These are phyloP conservation scores for Aspergillus versicolor DNA, from an alignment of 2,329 filamentous ascomycete species.

Conservation along the genomic window DNA sequence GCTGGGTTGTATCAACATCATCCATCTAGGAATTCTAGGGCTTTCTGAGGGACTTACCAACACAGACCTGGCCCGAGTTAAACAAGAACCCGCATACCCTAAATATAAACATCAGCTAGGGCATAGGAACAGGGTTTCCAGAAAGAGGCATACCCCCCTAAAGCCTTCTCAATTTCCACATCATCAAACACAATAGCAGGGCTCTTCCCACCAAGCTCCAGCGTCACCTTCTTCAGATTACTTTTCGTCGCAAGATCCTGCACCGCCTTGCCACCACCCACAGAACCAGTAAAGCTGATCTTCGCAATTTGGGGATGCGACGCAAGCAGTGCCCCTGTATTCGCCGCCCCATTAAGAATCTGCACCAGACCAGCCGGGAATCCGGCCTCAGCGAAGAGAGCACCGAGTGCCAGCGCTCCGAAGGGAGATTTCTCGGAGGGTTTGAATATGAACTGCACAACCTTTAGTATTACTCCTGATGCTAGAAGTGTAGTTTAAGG, in stretches of 20 bases:
- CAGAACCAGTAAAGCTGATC: slow-evolving; percentile 35
- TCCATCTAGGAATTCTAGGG: too few species aligned
- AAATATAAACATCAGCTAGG: too few species aligned
- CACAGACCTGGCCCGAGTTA: slow-evolving; percentile 24
- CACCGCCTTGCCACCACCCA: slow-evolving; percentile 34
- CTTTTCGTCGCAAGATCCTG: slow-evolving; percentile 38
- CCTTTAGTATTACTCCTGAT: not conserved
- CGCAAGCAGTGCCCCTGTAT: slow-evolving; percentile 40
- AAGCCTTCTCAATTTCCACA: slow-evolving; percentile 28
- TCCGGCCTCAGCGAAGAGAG: slow-evolving; percentile 41
- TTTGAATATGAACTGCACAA: slow-evolving; percentile 41
- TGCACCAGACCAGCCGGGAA: slow-evolving; percentile 48
- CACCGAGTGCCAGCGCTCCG: slow-evolving; percentile 34
- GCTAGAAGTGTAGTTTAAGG: not conserved
- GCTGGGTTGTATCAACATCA: slow-evolving; percentile 7
- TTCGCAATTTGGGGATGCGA: slow-evolving; percentile 31
- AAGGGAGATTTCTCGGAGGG: slow-evolving; percentile 47
- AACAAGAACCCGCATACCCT: slow-evolving; percentile 14
- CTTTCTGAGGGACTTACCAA: not conserved
- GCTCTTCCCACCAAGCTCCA: slow-evolving; percentile 32
- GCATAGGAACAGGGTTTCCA: not conserved
- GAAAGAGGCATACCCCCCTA: slow-evolving; percentile 8
- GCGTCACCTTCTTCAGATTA: slow-evolving; percentile 29
- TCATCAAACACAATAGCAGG: slow-evolving; percentile 30
- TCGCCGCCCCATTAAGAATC: slow-evolving; percentile 32